phyloP scores from a whole-genome alignment of 306 rosid species.

The Cyclanthera cordifolia region DNA sequence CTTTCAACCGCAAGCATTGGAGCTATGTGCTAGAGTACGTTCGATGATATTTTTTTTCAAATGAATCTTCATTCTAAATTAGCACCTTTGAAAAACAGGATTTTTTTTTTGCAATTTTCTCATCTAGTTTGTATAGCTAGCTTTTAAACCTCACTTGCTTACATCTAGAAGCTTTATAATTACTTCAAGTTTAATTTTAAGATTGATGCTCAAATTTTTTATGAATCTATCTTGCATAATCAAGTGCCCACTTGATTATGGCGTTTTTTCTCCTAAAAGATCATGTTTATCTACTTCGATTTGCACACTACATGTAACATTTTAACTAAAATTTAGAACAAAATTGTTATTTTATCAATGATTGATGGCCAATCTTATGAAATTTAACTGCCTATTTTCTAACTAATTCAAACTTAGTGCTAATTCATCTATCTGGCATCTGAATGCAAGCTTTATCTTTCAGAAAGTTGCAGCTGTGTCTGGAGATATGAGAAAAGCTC shows the following conservation, averaged over 20 bases:
- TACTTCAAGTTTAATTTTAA: neutral
- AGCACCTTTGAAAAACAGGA: neutral
- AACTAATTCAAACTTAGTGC: neutral
- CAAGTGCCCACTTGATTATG: neutral
- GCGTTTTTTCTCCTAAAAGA: neutral
- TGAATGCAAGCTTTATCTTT: neutral
- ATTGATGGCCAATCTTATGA: neutral
- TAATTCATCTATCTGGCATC: conserved; percentile 2
- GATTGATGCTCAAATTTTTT: neutral
- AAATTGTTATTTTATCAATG: neutral
- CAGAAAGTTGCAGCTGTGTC: conserved; percentile 91
- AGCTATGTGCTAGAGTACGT: conserved; percentile 94
- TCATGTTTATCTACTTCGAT: neutral
- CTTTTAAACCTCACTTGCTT: neutral
- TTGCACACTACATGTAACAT: neutral
- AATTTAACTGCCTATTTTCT: neutral
- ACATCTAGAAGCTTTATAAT: neutral
- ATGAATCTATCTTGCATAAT: neutral
- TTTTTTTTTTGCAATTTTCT: neutral
- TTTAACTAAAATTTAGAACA: neutral
- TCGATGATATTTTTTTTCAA: neutral
- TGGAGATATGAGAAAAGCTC: conserved; percentile 96
- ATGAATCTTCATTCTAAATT: neutral
- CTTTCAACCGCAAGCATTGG: conserved; percentile 71
- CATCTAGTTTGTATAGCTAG: neutral